These are phyloP conservation scores for Rhamnella rubrinervis DNA, from an alignment of 331 rosid genomes.

Conservation along the genomic window DNA sequence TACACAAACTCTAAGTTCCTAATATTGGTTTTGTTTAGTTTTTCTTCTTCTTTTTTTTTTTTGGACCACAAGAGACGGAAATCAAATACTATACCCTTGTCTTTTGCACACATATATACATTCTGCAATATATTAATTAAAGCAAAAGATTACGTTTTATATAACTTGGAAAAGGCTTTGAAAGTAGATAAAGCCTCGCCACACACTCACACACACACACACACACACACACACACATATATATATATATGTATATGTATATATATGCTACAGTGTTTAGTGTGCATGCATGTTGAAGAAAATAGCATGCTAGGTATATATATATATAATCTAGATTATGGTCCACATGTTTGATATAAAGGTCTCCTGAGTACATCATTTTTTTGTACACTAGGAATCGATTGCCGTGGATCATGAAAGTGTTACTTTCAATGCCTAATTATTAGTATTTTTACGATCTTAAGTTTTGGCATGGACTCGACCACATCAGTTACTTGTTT, in stretches of 20 bases:
- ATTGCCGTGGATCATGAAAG: slow-evolving; percentile 58
- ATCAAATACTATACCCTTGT: too few relatives aligned
- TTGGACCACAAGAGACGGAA: too few relatives aligned
- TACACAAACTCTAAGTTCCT: too few relatives aligned
- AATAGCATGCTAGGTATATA: slow-evolving; percentile 36
- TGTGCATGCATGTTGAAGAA: slow-evolving; percentile 4
- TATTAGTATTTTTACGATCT: slow-evolving; percentile 58
- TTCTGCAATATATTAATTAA: too few relatives aligned
- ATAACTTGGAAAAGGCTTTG: too few relatives aligned
- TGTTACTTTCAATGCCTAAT: slow-evolving; percentile 65
- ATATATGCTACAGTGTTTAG: slow-evolving; percentile 33
- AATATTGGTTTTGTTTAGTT: too few relatives aligned
- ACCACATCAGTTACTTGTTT: slow-evolving; percentile 52
- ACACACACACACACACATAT: slow-evolving; percentile 29
- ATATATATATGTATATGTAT: background rate
- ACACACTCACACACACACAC: too few relatives aligned
- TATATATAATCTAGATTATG: slow-evolving; percentile 29
- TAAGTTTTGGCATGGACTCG: slow-evolving; percentile 45
- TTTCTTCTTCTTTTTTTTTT: too few relatives aligned
- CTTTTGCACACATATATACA: too few relatives aligned
- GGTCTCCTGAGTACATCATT: slow-evolving; percentile 34
- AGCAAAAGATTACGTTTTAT: too few relatives aligned
- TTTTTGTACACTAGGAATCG: slow-evolving; percentile 39
- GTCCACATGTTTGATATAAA: slow-evolving; percentile 42
- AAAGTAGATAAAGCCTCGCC: too few relatives aligned